Conservation (phyloP, 2,329 filamentous ascomycete genomes). For the Aspergillus pseudoterreus region DNA sequence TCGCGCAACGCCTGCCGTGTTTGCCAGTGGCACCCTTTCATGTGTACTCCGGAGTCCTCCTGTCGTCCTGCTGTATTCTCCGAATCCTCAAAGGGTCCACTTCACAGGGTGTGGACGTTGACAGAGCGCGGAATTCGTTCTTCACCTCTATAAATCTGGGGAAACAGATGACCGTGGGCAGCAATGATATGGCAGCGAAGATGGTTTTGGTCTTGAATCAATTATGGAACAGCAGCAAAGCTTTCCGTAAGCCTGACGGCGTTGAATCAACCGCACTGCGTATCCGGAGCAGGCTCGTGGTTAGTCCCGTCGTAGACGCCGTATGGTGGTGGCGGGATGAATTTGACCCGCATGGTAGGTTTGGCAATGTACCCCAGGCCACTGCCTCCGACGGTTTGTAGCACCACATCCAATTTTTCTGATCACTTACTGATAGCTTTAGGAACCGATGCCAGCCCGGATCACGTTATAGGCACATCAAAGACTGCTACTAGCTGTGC, state of each 20-base stretch:
- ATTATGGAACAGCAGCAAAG: constrained; percentile 40
- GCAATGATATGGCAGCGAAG: constrained; percentile 33
- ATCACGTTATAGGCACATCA: constrained; percentile 5
- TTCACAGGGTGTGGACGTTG: constrained; percentile 28
- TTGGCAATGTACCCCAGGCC: constrained; percentile 7
- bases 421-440: constrained; percentile 3
- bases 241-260: constrained; percentile 38
- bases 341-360: constrained; percentile 27
- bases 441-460: constrained; percentile 12
- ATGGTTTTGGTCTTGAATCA: constrained; percentile 32
- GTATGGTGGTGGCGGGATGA: constrained; percentile 46
- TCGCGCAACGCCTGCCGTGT: constrained; percentile 17
- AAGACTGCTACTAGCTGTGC: not conserved
- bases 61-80: constrained; percentile 31
- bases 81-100: constrained; percentile 37
- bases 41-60: constrained; percentile 26
- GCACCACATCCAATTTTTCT: too few relatives aligned
- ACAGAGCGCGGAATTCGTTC: constrained; percentile 30
- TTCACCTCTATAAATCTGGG: constrained; percentile 37
- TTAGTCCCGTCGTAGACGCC: constrained; percentile 36
- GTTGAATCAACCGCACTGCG: constrained; percentile 31
- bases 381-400: constrained; percentile 15
- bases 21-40: constrained; percentile 25
- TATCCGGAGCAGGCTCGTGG: constrained; percentile 36
- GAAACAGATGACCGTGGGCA: constrained; percentile 36